phyloP scores from a whole-genome alignment of 805 yeast genomes.

The Teunomyces atbi region DNA sequence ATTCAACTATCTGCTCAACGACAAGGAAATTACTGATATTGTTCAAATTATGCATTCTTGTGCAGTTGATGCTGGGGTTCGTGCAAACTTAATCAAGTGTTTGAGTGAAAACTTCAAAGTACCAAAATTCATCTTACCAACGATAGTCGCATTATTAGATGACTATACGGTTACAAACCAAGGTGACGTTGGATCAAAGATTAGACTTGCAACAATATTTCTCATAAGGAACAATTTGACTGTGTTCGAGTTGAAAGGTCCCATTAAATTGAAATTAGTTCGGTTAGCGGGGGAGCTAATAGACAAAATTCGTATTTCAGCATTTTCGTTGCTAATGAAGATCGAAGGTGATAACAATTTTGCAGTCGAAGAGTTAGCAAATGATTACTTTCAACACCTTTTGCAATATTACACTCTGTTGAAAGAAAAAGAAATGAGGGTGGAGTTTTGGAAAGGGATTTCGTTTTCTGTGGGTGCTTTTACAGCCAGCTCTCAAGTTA shows the following conservation, averaged over 20 bases:
- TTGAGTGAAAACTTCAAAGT: slow-evolving; percentile 12
- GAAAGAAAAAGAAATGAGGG: slow-evolving; percentile 13
- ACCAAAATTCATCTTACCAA: slow-evolving; percentile 5
- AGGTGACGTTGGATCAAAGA: slow-evolving; percentile 89
- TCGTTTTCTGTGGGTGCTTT: slow-evolving; percentile 55
- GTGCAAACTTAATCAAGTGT: slow-evolving; percentile 25
- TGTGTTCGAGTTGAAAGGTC: slow-evolving; percentile 4
- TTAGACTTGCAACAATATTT: slow-evolving; percentile 52
- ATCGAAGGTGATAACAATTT: slow-evolving; percentile 12
- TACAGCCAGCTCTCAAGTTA: slow-evolving; percentile 46
- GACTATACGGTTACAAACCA: slow-evolving; percentile 78
- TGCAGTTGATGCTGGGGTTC: slow-evolving; percentile 25
- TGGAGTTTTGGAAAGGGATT: slow-evolving; percentile 56
- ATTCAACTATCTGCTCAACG: slow-evolving; percentile 20
- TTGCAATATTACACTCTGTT: slow-evolving; percentile 7
- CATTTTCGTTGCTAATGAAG: slow-evolving; percentile 38
- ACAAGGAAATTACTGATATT: slow-evolving; percentile 16
- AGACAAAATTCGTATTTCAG: slow-evolving; percentile 46
- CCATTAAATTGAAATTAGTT: slow-evolving; percentile 38
- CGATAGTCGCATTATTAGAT: slow-evolving; percentile 45
- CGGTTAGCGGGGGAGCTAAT: slow-evolving; percentile 65
- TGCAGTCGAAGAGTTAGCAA: neutral
- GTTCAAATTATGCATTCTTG: slow-evolving; percentile 22
- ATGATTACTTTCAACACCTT: slow-evolving; percentile 2
- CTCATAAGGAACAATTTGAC: slow-evolving; percentile 32